Evolutionary conservation across 805 yeast genomes (phyloP), one percentile per base, ranked within the genome.

Genomic region (Pachysolen tannophilus): DNA sequence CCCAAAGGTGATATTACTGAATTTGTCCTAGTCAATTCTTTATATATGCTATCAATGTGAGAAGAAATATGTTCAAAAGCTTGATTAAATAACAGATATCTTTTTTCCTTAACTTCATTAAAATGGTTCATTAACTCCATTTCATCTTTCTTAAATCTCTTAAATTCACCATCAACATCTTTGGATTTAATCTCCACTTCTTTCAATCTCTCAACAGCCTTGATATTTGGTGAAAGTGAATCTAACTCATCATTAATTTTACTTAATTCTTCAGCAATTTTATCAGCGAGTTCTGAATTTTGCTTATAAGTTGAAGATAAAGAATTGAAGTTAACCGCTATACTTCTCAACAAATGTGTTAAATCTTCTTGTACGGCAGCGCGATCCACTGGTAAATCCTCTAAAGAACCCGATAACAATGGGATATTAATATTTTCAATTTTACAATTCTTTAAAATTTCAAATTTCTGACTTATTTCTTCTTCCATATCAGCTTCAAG

Each of bases 1-100:
- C 97, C 97, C 20, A 82, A 65, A 2, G 94, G 80, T 21, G 84
- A 74, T 0, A 78, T 71, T 4, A 68, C 58, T 0, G 82, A 72
- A n/a, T n/a, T n/a, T n/a, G n/a, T n/a, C 43, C 73, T 78, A 0
- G 97, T 92, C 33, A 92, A 65, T 48, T 88, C 97, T 50, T 87
- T 81, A 56, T 90, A 92, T 8, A 86, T 78, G 1, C 63, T 58
- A 52, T 84, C 94, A 44, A 92, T 81, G 37, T 72, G 68, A 2
- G 63, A 66, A 4, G 90, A 73, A 21, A 90, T 79, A 48, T 82
- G 86, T n/a, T 72, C 68, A 48, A 81, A 87, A 0, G 95, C 90
- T 26, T 66, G 63, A 57, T 72, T 77, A 55, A 90, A 92, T 21
- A 58, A 46, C 6, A 71, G 71, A 38, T 68, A 71, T 44, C 98